phyloP scores from a whole-genome alignment of 2,329 filamentous ascomycete genomes.

The Hypoxylon sp. region DNA sequence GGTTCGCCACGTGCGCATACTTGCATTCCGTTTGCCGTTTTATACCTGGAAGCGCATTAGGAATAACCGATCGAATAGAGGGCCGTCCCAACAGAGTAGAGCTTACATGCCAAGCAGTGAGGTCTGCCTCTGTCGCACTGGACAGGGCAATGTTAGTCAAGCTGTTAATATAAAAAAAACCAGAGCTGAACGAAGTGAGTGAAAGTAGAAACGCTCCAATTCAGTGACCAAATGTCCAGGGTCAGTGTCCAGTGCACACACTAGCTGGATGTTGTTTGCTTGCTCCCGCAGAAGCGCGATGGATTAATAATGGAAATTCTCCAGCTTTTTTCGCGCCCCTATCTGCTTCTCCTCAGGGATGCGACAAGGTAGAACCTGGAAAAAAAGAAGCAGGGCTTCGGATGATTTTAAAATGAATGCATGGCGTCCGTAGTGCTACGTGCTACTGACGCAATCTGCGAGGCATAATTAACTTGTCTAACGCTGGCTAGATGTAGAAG shows the following conservation, averaged over 20 bases:
- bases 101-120: conserved; percentile 73
- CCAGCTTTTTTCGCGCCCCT: conserved; percentile 8
- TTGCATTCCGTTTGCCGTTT: conserved; percentile 81
- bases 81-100: background rate
- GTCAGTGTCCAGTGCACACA: conserved; percentile 6
- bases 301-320: conserved; percentile 5
- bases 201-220: conserved; percentile 22
- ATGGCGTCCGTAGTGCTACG: conserved; percentile 40
- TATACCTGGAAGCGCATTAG: conserved; percentile 66
- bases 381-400: background rate
- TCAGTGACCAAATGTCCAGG: too few relatives aligned
- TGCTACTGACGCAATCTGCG: conserved; percentile 45
- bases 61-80: conserved; percentile 21
- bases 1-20: conserved; percentile 81
- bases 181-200: conserved; percentile 6
- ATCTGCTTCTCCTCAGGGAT: background rate
- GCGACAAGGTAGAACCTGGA: background rate
- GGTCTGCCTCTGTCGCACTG: conserved; percentile 82
- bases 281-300: conserved; percentile 8
- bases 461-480: conserved; percentile 24
- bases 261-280: background rate
- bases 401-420: conserved; percentile 6
- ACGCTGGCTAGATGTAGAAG: conserved; percentile 27
- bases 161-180: conserved; percentile 10
- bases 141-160: conserved; percentile 28